phyloP scores from a whole-genome alignment of 768 basidiomycete species.

The Nidula microcarpa region DNA sequence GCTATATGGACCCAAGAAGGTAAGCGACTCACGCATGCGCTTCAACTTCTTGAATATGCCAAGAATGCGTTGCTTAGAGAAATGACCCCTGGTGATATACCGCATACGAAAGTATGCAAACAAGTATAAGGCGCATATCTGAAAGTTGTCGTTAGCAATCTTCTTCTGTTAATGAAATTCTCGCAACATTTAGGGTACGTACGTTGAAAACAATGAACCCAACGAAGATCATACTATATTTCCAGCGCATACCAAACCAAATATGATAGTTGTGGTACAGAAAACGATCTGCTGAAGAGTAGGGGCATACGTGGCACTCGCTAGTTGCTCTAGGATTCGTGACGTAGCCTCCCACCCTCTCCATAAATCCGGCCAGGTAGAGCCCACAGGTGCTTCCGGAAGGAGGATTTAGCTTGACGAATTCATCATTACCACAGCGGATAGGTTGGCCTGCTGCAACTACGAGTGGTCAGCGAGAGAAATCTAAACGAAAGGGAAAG shows the following conservation, averaged over 20 bases:
- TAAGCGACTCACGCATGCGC: too few species aligned
- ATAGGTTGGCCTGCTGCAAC: not conserved
- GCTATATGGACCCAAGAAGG: too few species aligned
- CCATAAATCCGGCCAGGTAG: not conserved
- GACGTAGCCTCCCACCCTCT: not conserved
- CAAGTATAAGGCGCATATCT: too few species aligned
- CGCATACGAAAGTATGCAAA: too few species aligned
- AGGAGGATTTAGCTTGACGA: not conserved
- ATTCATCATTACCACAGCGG: not conserved
- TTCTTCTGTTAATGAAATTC: too few species aligned
- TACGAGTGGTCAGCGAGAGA: too few species aligned
- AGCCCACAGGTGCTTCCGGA: not conserved
- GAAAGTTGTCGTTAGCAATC: too few species aligned
- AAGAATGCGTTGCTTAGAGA: too few species aligned
- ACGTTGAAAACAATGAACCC: conserved; percentile 7
- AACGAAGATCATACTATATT: conserved; percentile 26
- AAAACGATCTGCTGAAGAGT: not conserved
- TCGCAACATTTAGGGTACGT: too few species aligned
- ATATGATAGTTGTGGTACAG: conserved; percentile 16
- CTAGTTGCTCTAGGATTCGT: not conserved
- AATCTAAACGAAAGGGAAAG: not conserved
- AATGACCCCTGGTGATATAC: too few species aligned
- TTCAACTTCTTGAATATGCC: too few species aligned
- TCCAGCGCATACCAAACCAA: not conserved
- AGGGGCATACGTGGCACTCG: not conserved